These are phyloP conservation scores for Ceratocystis colombiana DNA, from an alignment of 2,329 filamentous ascomycete genomes.

Conservation along the genomic window DNA sequence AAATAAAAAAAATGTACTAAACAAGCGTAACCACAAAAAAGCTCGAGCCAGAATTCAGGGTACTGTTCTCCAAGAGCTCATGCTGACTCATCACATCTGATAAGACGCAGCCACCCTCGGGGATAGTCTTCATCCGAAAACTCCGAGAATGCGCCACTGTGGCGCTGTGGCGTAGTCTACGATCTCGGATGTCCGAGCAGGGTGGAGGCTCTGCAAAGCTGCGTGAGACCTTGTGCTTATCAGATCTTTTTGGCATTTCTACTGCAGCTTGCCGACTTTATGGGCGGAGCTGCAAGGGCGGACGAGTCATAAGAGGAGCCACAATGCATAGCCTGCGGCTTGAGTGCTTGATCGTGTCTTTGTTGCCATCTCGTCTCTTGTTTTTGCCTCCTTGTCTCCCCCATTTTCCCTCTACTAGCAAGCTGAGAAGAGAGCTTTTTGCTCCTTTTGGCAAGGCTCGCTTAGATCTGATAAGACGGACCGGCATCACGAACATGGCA, in stretches of 20 bases:
- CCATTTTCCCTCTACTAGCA: not conserved
- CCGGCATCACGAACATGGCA: not conserved
- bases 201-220: not conserved
- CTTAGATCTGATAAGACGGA: not conserved
- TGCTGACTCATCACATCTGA: constrained; percentile 22
- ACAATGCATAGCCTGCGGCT: not conserved
- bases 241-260: constrained; percentile 13
- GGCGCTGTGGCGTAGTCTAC: not conserved
- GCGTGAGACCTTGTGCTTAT: not conserved
- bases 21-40: too few relatives aligned
- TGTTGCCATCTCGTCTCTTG: not conserved
- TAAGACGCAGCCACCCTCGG: constrained; percentile 11
- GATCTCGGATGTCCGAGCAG: constrained; percentile 1
- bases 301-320: not conserved
- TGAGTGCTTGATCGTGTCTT: not conserved
- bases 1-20: not conserved
- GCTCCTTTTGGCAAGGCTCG: not conserved
- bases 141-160: constrained; percentile 9
- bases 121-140: not conserved
- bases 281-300: not conserved
- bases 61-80: not conserved
- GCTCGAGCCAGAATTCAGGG: too few relatives aligned
- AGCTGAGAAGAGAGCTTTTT: not conserved
- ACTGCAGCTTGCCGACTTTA: not conserved
- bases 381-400: not conserved